Evolutionary conservation across 805 yeast genomes (phyloP), one percentile per base, ranked within the genome.

Genomic region (Wickerhamiella siamensis): DNA sequence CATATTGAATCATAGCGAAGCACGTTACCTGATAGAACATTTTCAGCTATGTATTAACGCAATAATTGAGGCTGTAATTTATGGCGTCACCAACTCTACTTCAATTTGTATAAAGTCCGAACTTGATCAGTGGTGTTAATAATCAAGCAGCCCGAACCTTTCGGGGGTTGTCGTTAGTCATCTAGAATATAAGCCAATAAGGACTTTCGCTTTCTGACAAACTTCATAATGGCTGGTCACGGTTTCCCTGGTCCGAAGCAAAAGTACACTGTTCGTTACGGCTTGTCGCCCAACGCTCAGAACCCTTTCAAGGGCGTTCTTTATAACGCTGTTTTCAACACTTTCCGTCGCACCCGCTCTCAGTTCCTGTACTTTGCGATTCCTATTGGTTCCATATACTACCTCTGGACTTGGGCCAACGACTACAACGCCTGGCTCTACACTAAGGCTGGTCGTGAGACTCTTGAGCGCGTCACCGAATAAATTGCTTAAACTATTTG

Each of bases 391-490:
- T 63, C 83, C 51, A 78, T 83, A 60, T 84, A 88, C 82, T 77
- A 75, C 63, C 66, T 88, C 68, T 84, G 95, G 94, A 75, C 74
- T 50, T 65, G 71, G 60, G 87, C 93, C 52, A 77, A 84, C 69
- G 86, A 80, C 61, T 86, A 86, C 76, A 65, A 88, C 67, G 88
- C 77, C 62, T 87, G 70, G 76, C 74, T 88, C 63, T 88, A 88
- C 75, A 86, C 96, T 66, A 88, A 88, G 74, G 97, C 83, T 51
- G 98, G 98, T 64, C 83, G 87, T 71, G 88, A 80, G 71, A 95
- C 88, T 62, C 75, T 88, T 60, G 88, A 74, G 64, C n/a, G n/a
- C n/a, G n/a, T n/a, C n/a, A n/a, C n/a, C n/a, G n/a, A n/a, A n/a
- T n/a, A n/a, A n/a, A n/a, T n/a, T n/a, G n/a, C n/a, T n/a, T n/a